A percentile compares a stretch with the other conserved stretches of the same genome.
Conservation (phyloP, 345 rosid species). For the Sonneratia caseolaris region DNA sequence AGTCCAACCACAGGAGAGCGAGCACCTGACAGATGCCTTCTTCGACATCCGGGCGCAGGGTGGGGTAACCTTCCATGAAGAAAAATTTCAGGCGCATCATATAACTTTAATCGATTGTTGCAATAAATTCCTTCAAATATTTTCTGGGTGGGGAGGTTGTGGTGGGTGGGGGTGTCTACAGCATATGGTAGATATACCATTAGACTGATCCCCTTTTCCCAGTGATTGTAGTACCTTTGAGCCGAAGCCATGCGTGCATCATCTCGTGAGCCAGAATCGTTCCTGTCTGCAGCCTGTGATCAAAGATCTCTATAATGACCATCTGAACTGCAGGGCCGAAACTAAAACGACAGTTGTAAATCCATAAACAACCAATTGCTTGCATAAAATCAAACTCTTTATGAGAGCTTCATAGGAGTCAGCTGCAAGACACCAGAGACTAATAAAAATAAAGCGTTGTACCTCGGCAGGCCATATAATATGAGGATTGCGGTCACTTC, state of each 20-base stretch:
- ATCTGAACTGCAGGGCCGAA: background rate
- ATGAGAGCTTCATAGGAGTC: no score
- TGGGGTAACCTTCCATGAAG: conserved; percentile 49
- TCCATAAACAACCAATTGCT: no score
- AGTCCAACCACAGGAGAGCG: conserved; percentile 80
- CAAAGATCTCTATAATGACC: conserved; percentile 3
- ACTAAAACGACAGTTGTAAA: no score
- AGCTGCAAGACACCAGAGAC: background rate
- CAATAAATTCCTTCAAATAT: background rate
- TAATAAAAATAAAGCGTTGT: background rate
- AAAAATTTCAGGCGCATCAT: background rate
- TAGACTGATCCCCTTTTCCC: background rate
- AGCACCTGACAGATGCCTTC: conserved; percentile 97
- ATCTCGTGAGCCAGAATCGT: conserved; percentile 89
- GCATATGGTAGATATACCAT: background rate
- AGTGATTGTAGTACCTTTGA: conserved; percentile 42
- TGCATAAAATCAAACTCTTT: no score
- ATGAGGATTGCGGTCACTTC: conserved; percentile 96
- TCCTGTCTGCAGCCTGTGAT: conserved; percentile 69
- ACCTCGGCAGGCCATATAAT: conserved; percentile 94
- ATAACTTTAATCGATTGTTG: no score
- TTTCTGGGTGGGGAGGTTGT: background rate
- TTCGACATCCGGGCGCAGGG: conserved; percentile 72
- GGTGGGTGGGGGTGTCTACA: background rate
- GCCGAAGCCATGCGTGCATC: conserved; percentile 99